A percentile compares a stretch with the other conserved stretches of the same genome.
phyloP scores from a whole-genome alignment of 495 filamentous ascomycete genomes.

The Penicillium cataractarum region DNA sequence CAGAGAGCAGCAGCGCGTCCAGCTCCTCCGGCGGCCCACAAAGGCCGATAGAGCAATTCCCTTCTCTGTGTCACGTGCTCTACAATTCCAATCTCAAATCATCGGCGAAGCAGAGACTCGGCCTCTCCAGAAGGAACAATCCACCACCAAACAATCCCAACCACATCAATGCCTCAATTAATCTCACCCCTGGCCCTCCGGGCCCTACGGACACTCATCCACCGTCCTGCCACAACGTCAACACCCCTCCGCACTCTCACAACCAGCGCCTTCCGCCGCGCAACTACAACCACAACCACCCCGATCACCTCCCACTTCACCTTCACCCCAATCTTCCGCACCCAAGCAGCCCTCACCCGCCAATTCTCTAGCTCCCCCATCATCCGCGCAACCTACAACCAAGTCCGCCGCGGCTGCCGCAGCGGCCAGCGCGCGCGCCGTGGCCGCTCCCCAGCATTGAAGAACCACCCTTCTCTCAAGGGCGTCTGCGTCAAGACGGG shows the following conservation, averaged over 20 bases:
- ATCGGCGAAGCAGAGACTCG: constrained; percentile 7
- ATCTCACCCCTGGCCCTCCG: constrained; percentile 42
- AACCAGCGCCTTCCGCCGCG: constrained; percentile 20
- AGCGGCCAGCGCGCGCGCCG: constrained; percentile 76
- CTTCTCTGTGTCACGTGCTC: constrained; percentile 31
- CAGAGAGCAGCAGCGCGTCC: constrained; percentile 40
- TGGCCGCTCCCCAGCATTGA: constrained; percentile 81
- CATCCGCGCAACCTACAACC: constrained; percentile 53
- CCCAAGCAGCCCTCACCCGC: constrained; percentile 32
- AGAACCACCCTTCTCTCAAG: constrained; percentile 78
- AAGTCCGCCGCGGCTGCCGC: constrained; percentile 72
- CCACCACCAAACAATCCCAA: constrained; percentile 8
- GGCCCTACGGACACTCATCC: constrained; percentile 43
- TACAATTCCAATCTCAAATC: constrained; percentile 19
- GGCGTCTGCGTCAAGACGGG: constrained; percentile 93
- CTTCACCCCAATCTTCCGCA: constrained; percentile 44
- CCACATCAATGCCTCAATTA: constrained; percentile 39
- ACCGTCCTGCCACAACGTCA: constrained; percentile 30
- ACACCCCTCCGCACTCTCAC: constrained; percentile 28
- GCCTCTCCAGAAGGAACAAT: not conserved
- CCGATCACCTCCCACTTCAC: constrained; percentile 30
- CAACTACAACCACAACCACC: constrained; percentile 18
- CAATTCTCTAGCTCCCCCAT: constrained; percentile 50
- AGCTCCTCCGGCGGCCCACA: constrained; percentile 39
- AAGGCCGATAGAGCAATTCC: constrained; percentile 30